Conservation (phyloP, 2,329 filamentous ascomycete genomes). For the Didymellaceae sp. region DNA sequence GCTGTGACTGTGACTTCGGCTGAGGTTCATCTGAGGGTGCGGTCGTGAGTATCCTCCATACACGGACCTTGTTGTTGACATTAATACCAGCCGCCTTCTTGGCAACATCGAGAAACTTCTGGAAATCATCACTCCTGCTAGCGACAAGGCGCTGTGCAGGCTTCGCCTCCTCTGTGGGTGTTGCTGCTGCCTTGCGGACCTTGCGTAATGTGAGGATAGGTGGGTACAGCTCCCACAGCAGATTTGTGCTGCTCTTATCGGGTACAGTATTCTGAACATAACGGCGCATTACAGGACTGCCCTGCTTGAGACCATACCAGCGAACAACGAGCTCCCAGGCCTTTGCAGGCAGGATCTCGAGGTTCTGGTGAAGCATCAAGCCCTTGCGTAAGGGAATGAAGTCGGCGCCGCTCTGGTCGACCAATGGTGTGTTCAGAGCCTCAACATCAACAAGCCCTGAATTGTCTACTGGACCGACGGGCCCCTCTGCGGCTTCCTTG, state of each 20-base stretch:
- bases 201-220: conserved; percentile 86
- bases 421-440: conserved; percentile 29
- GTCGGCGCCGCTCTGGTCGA: conserved; percentile 50
- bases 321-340: conserved; percentile 82
- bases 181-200: conserved; percentile 67
- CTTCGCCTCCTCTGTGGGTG: conserved; percentile 66
- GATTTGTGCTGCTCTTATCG: conserved; percentile 63
- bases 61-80: conserved; percentile 73
- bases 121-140: conserved; percentile 72
- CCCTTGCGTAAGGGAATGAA: conserved; percentile 79
- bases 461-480: conserved; percentile 85
- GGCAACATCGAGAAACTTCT: conserved; percentile 76
- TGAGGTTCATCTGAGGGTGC: conserved; percentile 45
- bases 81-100: conserved; percentile 75
- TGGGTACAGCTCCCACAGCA: conserved; percentile 83
- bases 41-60: conserved; percentile 70
- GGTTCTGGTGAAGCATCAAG: conserved; percentile 69
- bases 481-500: conserved; percentile 66
- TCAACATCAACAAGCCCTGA: conserved; percentile 66
- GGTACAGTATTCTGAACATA: conserved; percentile 77
- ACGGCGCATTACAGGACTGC: conserved; percentile 74
- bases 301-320: conserved; percentile 80
- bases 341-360: conserved; percentile 76
- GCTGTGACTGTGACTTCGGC: conserved; percentile 28
- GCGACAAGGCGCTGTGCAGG: conserved; percentile 71